A percentile compares a stretch with the other conserved stretches of the same genome.
Evolutionary conservation across 1,284 basidiomycete genomes (phyloP).

Genomic region (Cutaneotrichosporon arboriforme): DNA sequence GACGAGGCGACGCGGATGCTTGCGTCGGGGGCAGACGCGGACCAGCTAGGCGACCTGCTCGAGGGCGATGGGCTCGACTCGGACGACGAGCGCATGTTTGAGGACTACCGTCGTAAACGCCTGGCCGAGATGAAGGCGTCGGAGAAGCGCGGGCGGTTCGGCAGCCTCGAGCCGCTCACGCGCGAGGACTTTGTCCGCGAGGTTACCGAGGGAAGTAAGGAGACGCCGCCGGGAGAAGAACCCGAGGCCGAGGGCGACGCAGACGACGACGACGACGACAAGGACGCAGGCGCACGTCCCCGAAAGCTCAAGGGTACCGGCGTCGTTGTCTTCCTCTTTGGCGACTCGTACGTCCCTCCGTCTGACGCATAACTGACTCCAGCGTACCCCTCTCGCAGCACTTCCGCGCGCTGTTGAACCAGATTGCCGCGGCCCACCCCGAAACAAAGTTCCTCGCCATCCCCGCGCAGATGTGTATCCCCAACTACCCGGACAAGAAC

Average conservation of each 20-base stretch:
- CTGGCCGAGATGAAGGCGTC: slow-evolving; percentile 62
- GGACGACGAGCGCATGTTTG: slow-evolving; percentile 71
- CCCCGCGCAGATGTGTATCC: slow-evolving; percentile 90
- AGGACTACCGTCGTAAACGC: slow-evolving; percentile 62
- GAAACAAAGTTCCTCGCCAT: slow-evolving; percentile 95
- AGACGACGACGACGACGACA: slow-evolving; percentile 37
- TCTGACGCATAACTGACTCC: neutral
- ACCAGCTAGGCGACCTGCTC: slow-evolving; percentile 59
- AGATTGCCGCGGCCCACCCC: slow-evolving; percentile 74
- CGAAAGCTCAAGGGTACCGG: slow-evolving; percentile 50
- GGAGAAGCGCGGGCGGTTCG: slow-evolving; percentile 67
- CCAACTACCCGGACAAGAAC: slow-evolving; percentile 86
- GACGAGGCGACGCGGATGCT: slow-evolving; percentile 49
- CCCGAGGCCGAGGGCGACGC: slow-evolving; percentile 49
- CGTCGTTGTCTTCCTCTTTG: slow-evolving; percentile 55
- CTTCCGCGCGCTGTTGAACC: slow-evolving; percentile 64
- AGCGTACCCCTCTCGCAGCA: slow-evolving; percentile 76
- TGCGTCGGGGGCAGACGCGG: slow-evolving; percentile 55
- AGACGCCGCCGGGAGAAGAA: slow-evolving; percentile 58
- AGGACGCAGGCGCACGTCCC: slow-evolving; percentile 40
- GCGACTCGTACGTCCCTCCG: slow-evolving; percentile 50
- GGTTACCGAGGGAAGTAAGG: slow-evolving; percentile 84
- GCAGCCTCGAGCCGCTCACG: slow-evolving; percentile 79
- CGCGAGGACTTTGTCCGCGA: slow-evolving; percentile 91
- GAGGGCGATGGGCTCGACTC: slow-evolving; percentile 66